Base-by-base conservation (phyloP, 2,329 filamentous ascomycete genomes). In the Pyrenochaeta sp. region DNA sequence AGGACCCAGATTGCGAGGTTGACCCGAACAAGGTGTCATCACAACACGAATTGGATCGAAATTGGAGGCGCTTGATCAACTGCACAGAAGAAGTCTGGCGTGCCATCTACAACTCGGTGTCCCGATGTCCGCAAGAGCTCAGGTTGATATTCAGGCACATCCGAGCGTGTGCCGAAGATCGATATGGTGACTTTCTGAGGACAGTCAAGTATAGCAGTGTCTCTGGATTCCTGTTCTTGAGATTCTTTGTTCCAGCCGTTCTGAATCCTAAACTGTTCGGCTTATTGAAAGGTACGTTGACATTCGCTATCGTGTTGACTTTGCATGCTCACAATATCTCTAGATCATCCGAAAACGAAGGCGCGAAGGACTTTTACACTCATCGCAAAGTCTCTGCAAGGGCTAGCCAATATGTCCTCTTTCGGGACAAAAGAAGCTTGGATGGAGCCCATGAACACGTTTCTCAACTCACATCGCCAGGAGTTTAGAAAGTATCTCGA, bases 401-500 rank as follows among this genome's bases (percentile, higher is more conserved):
- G 90, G 11, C 79, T 97, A 45, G 90, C 91, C 13, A 96, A 96
- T 67, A 81, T 96, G 72, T 89, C 90, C 2, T 90, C 85, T 0
- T 96, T 96, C 65, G 93, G 93, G 27, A 92, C 89, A 65, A 96
- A 96, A 67, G 93, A 97, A 71, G 85, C 88, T n/a, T 97, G 91
- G 90, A 96, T 97, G 92, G 92, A 96, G 73, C 91, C 91, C 0
- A 97, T 97, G 93, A 97, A 96, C 65, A 83, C 82, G 29, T 96
- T 96, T 60, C 76, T 97, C 32, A 81, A 79, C 7, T 78, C 83
- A 1, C 87, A 96, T 62, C 84, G 91, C 14, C 81, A 87, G 58
- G 83, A 88, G 26, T 90, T 96, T 71, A 95, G 92, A 68, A 82
- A 86, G 32, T 96, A 92, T 60, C 87, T 96, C 48, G 92, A 97